Percentiles rank a stretch among this genome's conserved stretches.
Evolutionary conservation across 2,329 filamentous ascomycete genomes (phyloP).

Genomic region (Fusarium albosuccineum): DNA sequence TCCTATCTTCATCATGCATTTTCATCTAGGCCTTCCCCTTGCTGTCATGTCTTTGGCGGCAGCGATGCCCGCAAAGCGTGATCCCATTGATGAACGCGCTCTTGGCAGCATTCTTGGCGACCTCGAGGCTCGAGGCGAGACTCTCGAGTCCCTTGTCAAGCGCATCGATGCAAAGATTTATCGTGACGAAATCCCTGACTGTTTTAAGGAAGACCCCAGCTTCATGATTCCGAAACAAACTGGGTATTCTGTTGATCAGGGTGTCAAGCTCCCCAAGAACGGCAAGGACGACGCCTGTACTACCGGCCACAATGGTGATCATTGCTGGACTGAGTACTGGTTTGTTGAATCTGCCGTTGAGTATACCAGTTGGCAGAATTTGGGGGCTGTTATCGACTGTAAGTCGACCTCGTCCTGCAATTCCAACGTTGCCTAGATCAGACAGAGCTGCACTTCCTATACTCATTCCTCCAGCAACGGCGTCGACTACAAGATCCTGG

Average conservation of each 20-base stretch:
- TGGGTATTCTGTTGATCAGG: conserved; percentile 17
- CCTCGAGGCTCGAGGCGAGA: conserved; percentile 8
- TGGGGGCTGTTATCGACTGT: conserved; percentile 22
- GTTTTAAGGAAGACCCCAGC: conserved; percentile 14
- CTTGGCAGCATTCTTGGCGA: conserved; percentile 1
- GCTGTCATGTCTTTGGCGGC: conserved; percentile 4
- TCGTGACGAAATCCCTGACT: conserved; percentile 14
- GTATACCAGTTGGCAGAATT: conserved; percentile 21
- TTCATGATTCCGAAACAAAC: conserved; percentile 28
- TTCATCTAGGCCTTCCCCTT: conserved; percentile 2
- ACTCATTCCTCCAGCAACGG: conserved; percentile 11
- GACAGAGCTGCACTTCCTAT: conserved; percentile 14
- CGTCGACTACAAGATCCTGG: conserved; percentile 13
- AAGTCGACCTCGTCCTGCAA: conserved; percentile 13
- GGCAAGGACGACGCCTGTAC: conserved; percentile 25
- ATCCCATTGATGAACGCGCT: conserved; percentile 14
- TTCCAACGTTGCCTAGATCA: neutral
- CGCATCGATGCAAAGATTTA: conserved; percentile 17
- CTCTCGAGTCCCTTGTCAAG: conserved; percentile 12
- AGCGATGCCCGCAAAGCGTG: conserved; percentile 19
- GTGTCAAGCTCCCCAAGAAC: conserved; percentile 19
- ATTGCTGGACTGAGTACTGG: conserved; percentile 28
- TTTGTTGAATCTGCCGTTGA: conserved; percentile 23
- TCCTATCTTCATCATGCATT: neutral
- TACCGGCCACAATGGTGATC: conserved; percentile 9